Evolutionary conservation across 805 yeast genomes (phyloP).

Genomic region (Candida nemodendra): DNA sequence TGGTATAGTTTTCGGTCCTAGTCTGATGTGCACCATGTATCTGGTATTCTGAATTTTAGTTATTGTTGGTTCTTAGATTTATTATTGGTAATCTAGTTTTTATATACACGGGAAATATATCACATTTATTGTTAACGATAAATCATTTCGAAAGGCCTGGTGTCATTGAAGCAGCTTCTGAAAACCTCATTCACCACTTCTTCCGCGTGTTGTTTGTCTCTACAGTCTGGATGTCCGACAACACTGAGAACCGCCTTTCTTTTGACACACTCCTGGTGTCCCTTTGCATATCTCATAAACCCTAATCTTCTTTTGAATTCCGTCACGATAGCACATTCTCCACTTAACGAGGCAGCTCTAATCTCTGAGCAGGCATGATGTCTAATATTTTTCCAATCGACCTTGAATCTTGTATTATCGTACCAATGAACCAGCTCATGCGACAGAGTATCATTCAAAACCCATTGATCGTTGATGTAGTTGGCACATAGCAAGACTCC

Average conservation of each 20-base stretch:
- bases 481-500: conserved; percentile 90
- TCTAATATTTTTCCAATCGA: conserved; percentile 77
- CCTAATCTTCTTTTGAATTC: conserved; percentile 53
- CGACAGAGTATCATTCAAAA: conserved; percentile 84
- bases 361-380: conserved; percentile 98
- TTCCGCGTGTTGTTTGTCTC: conserved; percentile 68
- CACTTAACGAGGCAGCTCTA: conserved; percentile 87
- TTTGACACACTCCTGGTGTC: conserved; percentile 88
- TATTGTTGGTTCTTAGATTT: background rate
- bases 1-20: conserved; percentile 88
- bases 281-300: conserved; percentile 45
- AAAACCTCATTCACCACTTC: conserved; percentile 83
- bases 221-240: conserved; percentile 80
- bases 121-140: conserved; percentile 49
- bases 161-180: conserved; percentile 90
- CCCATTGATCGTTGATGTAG: conserved; percentile 68
- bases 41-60: conserved; percentile 54
- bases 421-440: conserved; percentile 94
- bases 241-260: conserved; percentile 88
- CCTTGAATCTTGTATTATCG: conserved; percentile 83
- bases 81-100: background rate
- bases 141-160: conserved; percentile 93
- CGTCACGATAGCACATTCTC: conserved; percentile 90
- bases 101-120: background rate
- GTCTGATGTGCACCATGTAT: conserved; percentile 81